A percentile compares a stretch with the other conserved stretches of the same genome.
Evolutionary conservation across 257 asterid genomes (phyloP).

Genomic region (Orobanche coerulescens): DNA sequence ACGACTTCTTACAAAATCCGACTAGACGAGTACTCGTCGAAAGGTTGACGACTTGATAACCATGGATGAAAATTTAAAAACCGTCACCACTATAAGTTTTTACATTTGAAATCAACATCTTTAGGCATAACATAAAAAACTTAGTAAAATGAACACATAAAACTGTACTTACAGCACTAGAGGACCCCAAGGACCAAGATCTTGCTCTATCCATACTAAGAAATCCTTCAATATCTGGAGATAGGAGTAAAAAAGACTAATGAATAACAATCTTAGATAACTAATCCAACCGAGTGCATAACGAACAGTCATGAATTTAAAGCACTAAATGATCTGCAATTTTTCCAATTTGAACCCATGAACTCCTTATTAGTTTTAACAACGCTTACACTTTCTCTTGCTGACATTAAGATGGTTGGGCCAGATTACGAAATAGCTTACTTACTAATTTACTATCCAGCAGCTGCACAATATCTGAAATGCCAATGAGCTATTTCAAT

Average conservation of each 20-base stretch:
- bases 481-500: no score
- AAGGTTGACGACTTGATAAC: no score
- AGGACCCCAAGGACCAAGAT: slow-evolving; percentile 99
- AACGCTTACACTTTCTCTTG: background rate
- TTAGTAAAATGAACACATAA: background rate
- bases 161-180: slow-evolving; percentile 73
- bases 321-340: background rate
- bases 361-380: background rate
- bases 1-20: no score
- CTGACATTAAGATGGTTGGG: background rate
- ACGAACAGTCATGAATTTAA: slow-evolving; percentile 2
- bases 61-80: no score
- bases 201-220: slow-evolving; percentile 78
- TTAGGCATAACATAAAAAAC: background rate
- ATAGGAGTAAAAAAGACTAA: slow-evolving; percentile 7
- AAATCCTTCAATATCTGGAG: slow-evolving; percentile 81
- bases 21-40: no score
- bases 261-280: background rate
- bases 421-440: slow-evolving; percentile 2
- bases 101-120: no score
- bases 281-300: background rate
- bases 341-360: background rate
- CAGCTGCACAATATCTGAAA: background rate
- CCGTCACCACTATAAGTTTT: no score
- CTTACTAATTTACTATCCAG: background rate